These are phyloP conservation scores for Teunomyces atbi DNA, from an alignment of 805 yeast species.

Conservation along the genomic window DNA sequence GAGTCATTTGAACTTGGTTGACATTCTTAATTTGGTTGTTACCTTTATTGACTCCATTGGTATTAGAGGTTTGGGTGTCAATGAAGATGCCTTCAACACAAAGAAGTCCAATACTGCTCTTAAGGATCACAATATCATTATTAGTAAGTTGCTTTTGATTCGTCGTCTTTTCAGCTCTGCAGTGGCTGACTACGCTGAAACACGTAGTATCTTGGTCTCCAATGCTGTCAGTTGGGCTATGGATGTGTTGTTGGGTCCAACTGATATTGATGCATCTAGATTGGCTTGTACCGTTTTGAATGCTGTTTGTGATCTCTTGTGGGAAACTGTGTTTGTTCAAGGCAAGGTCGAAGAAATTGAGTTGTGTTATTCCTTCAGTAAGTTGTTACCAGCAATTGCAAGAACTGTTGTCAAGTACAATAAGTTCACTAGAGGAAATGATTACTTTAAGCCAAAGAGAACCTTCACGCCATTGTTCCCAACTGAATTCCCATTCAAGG, in stretches of 20 bases:
- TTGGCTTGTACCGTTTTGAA: constrained; percentile 60
- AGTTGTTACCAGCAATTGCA: constrained; percentile 55
- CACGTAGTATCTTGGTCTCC: constrained; percentile 41
- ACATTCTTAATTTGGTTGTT: constrained; percentile 41
- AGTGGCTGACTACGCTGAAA: constrained; percentile 24
- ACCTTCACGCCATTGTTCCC: constrained; percentile 72
- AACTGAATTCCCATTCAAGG: constrained; percentile 58
- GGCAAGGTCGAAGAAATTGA: constrained; percentile 31
- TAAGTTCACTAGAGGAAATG: constrained; percentile 46
- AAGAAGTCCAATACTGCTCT: constrained; percentile 28
- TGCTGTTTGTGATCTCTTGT: constrained; percentile 44
- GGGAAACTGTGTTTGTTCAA: constrained; percentile 27
- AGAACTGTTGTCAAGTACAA: constrained; percentile 51
- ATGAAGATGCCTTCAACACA: constrained; percentile 26
- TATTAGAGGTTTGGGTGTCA: constrained; percentile 51
- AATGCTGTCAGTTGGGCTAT: constrained; percentile 55
- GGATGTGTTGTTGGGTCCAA: constrained; percentile 51
- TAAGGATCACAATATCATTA: constrained; percentile 54
- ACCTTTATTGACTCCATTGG: constrained; percentile 55
- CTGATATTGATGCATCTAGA: constrained; percentile 59
- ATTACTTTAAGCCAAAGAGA: constrained; percentile 56
- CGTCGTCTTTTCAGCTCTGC: constrained; percentile 51
- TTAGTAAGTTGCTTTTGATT: constrained; percentile 59
- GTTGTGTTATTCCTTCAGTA: constrained; percentile 47
- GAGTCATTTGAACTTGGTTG: constrained; percentile 35